phyloP scores from a whole-genome alignment of 129 eudicot genomes.

The Escallonia herrerae region DNA sequence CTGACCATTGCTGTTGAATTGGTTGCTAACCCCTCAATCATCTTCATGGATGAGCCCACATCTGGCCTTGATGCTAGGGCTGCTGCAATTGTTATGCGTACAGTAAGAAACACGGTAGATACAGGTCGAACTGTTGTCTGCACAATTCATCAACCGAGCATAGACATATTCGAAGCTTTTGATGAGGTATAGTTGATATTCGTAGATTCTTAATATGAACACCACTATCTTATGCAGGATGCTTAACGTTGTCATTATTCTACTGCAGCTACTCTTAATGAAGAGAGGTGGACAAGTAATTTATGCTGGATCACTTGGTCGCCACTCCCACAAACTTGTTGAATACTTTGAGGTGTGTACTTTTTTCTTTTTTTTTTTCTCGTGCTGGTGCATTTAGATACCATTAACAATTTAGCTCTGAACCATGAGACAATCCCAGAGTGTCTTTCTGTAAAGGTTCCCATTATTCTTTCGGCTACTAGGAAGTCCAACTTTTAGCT shows the following conservation, averaged over 20 bases:
- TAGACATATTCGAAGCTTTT: conserved; percentile 56
- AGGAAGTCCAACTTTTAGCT: too few relatives aligned
- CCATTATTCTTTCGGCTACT: too few relatives aligned
- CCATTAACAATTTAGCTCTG: too few relatives aligned
- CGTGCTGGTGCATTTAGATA: not conserved
- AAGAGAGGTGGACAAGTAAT: conserved; percentile 61
- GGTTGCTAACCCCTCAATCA: conserved; percentile 57
- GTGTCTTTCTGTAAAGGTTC: too few relatives aligned
- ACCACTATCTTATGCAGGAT: not conserved
- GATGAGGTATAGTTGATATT: conserved; percentile 39
- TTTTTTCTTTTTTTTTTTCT: not conserved
- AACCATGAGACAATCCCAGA: too few relatives aligned
- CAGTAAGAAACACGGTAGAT: conserved; percentile 49
- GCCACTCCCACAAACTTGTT: conserved; percentile 29
- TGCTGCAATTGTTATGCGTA: conserved; percentile 56
- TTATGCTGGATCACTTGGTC: conserved; percentile 52
- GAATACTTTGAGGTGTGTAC: conserved; percentile 46
- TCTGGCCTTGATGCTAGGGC: conserved; percentile 68
- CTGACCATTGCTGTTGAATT: conserved; percentile 56
- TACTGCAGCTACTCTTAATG: conserved; percentile 44
- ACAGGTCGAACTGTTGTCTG: conserved; percentile 59
- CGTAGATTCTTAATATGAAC: not conserved
- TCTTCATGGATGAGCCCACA: conserved; percentile 67
- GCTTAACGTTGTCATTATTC: not conserved
- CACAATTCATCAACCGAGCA: conserved; percentile 65